Evolutionary conservation across 345 rosid species (phyloP).

Genomic region (Lagerstroemia speciosa): DNA sequence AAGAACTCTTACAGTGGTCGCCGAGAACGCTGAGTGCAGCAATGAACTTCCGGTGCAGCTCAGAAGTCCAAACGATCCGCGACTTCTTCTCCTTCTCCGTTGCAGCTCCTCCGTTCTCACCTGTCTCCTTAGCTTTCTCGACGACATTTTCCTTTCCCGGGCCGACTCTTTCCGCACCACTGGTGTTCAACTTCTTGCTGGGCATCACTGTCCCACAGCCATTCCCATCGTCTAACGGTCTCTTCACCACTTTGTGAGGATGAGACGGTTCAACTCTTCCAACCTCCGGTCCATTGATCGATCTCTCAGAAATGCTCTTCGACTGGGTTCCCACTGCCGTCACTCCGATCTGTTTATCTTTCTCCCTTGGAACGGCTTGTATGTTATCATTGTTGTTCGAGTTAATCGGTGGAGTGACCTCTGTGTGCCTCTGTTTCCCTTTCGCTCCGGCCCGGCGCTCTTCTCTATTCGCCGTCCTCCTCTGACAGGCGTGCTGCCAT

Average conservation of each 20-base stretch:
- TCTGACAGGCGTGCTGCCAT: conserved; percentile 28
- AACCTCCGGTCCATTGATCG: not conserved
- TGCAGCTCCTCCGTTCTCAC: not conserved
- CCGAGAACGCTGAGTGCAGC: conserved; percentile 31
- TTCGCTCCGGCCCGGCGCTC: not conserved
- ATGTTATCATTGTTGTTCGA: not conserved
- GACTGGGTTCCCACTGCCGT: not conserved
- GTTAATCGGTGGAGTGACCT: not conserved
- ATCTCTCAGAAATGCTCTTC: not conserved
- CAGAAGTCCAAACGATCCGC: conserved; percentile 23
- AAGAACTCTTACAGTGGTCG: conserved; percentile 6
- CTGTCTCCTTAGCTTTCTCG: not conserved
- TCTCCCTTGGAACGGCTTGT: not conserved
- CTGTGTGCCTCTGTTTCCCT: not conserved
- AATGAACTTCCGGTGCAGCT: conserved; percentile 35
- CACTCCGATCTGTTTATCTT: not conserved
- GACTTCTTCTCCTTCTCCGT: not conserved
- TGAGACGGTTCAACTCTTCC: not conserved
- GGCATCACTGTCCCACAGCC: not conserved
- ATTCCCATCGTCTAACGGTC: not conserved
- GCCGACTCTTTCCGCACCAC: not conserved
- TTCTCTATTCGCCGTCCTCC: not conserved
- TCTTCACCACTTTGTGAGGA: not conserved
- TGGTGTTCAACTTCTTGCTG: not conserved
- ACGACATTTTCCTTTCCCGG: not conserved